Percentiles rank a stretch among this genome's conserved stretches.
phyloP scores from a whole-genome alignment of 371 early-diverging fungal species.

The Encephalitozoon intestinalis region DNA sequence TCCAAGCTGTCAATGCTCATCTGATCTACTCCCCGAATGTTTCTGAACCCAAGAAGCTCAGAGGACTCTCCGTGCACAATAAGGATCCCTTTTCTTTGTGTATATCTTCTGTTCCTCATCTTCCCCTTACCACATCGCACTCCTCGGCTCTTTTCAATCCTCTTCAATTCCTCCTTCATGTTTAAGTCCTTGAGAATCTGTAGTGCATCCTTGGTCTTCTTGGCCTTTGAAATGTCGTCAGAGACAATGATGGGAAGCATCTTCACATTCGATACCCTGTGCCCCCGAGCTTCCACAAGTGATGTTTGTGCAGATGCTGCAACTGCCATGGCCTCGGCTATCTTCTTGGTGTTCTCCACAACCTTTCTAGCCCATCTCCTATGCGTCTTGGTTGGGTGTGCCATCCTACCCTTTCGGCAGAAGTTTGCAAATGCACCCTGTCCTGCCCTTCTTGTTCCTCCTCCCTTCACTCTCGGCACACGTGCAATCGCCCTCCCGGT shows the following conservation, averaged over 20 bases:
- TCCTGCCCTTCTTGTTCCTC: slow-evolving; percentile 97
- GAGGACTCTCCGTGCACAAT: slow-evolving; percentile 81
- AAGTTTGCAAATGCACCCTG: slow-evolving; percentile 99
- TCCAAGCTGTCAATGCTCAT: slow-evolving; percentile 76
- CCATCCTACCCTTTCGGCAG: slow-evolving; percentile 99
- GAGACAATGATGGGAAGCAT: slow-evolving; percentile 88
- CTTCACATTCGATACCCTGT: slow-evolving; percentile 80
- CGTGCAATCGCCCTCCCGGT: slow-evolving; percentile 95
- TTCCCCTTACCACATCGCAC: slow-evolving; percentile 96
- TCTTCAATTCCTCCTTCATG: slow-evolving; percentile 86
- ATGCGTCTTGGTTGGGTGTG: slow-evolving; percentile 97
- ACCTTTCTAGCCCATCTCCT: slow-evolving; percentile 99
- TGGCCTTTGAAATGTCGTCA: slow-evolving; percentile 71
- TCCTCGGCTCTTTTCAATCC: slow-evolving; percentile 86
- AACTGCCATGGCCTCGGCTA: slow-evolving; percentile 89
- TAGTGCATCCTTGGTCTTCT: slow-evolving; percentile 90
- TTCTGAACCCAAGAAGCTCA: slow-evolving; percentile 90
- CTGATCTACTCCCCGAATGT: slow-evolving; percentile 95
- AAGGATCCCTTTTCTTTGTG: slow-evolving; percentile 90
- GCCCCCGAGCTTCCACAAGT: slow-evolving; percentile 94
- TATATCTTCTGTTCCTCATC: slow-evolving; percentile 94
- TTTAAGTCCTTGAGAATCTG: slow-evolving; percentile 77
- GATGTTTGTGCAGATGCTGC: slow-evolving; percentile 90
- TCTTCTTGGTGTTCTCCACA: slow-evolving; percentile 91
- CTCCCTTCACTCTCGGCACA: slow-evolving; percentile 96